Evolutionary conservation across 805 yeast species (phyloP).

Genomic region (Candida xiaguanensis): DNA sequence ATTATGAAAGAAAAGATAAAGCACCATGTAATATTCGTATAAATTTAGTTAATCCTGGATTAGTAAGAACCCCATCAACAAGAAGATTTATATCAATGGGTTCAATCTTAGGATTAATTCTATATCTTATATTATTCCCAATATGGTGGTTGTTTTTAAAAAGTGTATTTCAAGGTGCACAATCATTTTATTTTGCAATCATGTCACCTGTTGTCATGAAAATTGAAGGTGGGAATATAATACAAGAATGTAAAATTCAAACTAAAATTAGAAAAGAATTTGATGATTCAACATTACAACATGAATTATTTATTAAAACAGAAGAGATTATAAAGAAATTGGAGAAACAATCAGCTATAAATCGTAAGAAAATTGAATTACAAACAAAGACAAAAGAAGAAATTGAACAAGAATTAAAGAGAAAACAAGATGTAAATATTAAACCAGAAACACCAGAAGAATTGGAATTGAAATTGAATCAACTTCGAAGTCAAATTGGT

Average conservation of each 20-base stretch:
- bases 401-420: conserved; percentile 15
- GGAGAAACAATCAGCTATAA: conserved; percentile 71
- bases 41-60: conserved; percentile 83
- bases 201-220: conserved; percentile 67
- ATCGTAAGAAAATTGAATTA: conserved; percentile 42
- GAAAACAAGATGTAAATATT: conserved; percentile 22
- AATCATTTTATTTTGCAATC: conserved; percentile 65
- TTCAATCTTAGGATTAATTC: conserved; percentile 53
- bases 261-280: conserved; percentile 61
- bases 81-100: conserved; percentile 79
- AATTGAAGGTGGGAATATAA: conserved; percentile 61
- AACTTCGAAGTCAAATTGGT: conserved; percentile 18
- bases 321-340: conserved; percentile 50
- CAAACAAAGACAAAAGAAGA: conserved; percentile 17
- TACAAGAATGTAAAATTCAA: conserved; percentile 67
- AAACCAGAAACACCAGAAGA: conserved; percentile 36
- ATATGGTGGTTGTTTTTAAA: conserved; percentile 79
- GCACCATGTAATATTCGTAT: conserved; percentile 68
- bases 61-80: conserved; percentile 84
- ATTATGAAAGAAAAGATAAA: conserved; percentile 64
- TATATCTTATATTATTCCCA: conserved; percentile 71
- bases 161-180: conserved; percentile 75
- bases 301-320: conserved; percentile 57
- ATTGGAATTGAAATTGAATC: conserved; percentile 30
- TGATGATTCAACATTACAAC: conserved; percentile 57